Base-by-base conservation (phyloP, 371 early-diverging fungal genomes). In the Phascolomyces articulosus region DNA sequence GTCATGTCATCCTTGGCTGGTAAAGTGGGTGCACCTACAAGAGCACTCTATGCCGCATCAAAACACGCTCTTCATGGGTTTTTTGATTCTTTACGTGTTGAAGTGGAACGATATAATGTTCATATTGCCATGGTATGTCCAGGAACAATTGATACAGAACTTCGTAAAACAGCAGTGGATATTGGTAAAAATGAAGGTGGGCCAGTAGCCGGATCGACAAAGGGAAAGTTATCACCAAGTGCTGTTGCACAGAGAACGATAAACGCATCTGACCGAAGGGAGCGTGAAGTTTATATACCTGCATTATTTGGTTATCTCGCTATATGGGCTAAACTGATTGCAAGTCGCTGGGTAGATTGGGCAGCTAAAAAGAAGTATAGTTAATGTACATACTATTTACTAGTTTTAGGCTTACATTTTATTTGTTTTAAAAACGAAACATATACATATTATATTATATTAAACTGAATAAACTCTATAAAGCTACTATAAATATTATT, bases 61-160 rank as follows among this genome's bases (percentile, higher is more conserved):
- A 96, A 96, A 60, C 91, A 90, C 67, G 96, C 95, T 0, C 75
- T 94, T 9, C 89, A 91, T 31, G 95, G 95, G 0, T 96, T 91
- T 73, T 95, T 95, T 76, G 87, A 89, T 53, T 87, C 95, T 2
- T 66, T 96, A 28, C 82, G 95, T 0, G 90, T 95, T 67, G 96
- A 96, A 67, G 70, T 93, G 8, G 77, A 73, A 2, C 59, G 67
- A 3, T 72, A 75, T 2, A 82, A 81, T 18, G 83, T 93, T 1
- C 84, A 85, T 51, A 82, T 95, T 9, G 86, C 89, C 3, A 69
- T 93, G 8, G 83, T 86, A 0, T 88, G 90, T 59, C 94, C 94
- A 20, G 95, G 90, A 0, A 91, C 93, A 0, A 93, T 95, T 0
- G 87, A 82, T 38, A 94, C 95, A 0, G 87, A 90, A 13, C 70